Evolutionary conservation across 805 yeast species (phyloP).

Genomic region (Tetrapisispora namnaoensis): DNA sequence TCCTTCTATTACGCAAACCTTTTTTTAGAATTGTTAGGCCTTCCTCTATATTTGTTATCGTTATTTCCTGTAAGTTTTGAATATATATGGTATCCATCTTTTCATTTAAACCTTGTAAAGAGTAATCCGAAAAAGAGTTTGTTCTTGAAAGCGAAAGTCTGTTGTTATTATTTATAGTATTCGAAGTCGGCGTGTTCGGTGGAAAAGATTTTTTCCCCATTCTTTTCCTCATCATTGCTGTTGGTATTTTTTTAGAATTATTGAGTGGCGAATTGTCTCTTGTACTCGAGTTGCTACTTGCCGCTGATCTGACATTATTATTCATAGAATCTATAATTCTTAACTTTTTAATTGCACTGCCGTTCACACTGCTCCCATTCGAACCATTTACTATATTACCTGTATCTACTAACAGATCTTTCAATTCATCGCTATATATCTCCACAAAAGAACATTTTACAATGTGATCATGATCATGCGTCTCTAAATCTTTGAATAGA

Average conservation of each 20-base stretch:
- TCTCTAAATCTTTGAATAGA: conserved; percentile 42
- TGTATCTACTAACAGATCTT: conserved; percentile 46
- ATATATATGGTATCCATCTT: conserved; percentile 63
- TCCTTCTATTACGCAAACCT: conserved; percentile 70
- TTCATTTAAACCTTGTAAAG: conserved; percentile 12
- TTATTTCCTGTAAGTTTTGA: conserved; percentile 54
- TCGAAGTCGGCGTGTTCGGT: background rate
- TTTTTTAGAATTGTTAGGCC: conserved; percentile 46
- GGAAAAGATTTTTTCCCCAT: background rate
- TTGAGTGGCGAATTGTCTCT: conserved; percentile 20
- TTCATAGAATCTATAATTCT: conserved; percentile 39
- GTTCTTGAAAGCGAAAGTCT: background rate
- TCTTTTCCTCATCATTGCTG: conserved; percentile 8
- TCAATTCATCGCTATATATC: conserved; percentile 75
- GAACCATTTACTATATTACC: too few species aligned
- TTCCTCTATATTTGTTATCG: conserved; percentile 56
- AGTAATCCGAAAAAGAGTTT: conserved; percentile 2
- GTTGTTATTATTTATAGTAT: too few species aligned
- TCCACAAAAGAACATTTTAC: conserved; percentile 77
- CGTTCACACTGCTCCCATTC: background rate
- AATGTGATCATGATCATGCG: conserved; percentile 40
- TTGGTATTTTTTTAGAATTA: conserved; percentile 6
- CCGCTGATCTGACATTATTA: conserved; percentile 5
- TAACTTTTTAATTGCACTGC: conserved; percentile 34
- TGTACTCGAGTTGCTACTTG: conserved; percentile 46